Conservation (phyloP, 257 asterid species). For the Perilla frutescens region DNA sequence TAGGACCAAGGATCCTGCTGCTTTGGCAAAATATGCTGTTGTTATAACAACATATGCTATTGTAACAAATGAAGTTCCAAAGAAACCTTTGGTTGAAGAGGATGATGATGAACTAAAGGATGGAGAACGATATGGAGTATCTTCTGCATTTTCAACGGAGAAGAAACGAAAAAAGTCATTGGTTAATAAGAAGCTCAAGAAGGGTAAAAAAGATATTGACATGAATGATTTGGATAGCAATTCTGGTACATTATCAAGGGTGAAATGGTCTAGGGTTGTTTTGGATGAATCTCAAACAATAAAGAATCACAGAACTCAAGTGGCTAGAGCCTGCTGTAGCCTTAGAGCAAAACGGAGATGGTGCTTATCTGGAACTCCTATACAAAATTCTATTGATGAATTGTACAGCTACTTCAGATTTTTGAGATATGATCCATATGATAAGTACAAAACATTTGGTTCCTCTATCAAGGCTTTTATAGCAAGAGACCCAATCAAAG, state of each 20-base stretch:
- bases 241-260: conserved; percentile 86
- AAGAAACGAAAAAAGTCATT: conserved; percentile 67
- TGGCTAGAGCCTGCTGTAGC: conserved; percentile 98
- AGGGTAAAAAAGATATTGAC: conserved; percentile 65
- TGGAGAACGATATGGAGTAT: conserved; percentile 71
- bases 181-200: conserved; percentile 67
- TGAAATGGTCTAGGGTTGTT: conserved; percentile 94
- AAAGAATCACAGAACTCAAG: conserved; percentile 96
- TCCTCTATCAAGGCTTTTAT: conserved; percentile 67
- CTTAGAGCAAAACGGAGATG: conserved; percentile 97
- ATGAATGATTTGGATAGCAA: conserved; percentile 59
- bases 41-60: conserved; percentile 95
- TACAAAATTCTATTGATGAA: conserved; percentile 94
- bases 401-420: conserved; percentile 96
- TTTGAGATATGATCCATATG: conserved; percentile 93
- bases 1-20: conserved; percentile 74
- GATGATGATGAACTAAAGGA: conserved; percentile 75
- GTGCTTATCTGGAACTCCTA: conserved; percentile 99
- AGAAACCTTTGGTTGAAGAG: conserved; percentile 84
- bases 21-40: conserved; percentile 78
- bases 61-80: conserved; percentile 93
- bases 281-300: conserved; percentile 97
- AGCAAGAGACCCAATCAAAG: conserved; percentile 69
- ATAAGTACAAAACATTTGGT: conserved; percentile 70
- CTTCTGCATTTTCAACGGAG: conserved; percentile 67